Evolutionary conservation across 2,329 filamentous ascomycete genomes (phyloP), one percentile per base, ranked within the genome.

Genomic region (Byssothecium circinans): DNA sequence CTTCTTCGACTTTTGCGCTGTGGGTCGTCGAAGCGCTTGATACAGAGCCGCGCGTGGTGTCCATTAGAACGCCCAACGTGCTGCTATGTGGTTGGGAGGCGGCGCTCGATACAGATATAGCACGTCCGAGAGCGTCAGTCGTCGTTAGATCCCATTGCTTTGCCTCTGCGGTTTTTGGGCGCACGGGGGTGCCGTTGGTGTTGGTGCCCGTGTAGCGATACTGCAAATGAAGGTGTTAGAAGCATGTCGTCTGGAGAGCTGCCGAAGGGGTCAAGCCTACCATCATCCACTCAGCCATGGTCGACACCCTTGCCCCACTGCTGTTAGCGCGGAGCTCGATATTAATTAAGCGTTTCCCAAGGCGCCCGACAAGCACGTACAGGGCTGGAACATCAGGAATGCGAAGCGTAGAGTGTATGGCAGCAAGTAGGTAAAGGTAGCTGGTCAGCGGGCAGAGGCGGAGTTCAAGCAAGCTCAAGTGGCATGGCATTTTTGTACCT

Each of bases 231-330:
- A 47, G 49, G 60, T 56, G 50, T 57, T 52, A 60, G 56, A 47
- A 54, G 40, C 27, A 47, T 37, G 45, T 27, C 39, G 18, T 49
- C 12, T 36, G 39, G 45, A 25, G 40, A 36, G 41, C 39, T 40
- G 42, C 45, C 47, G 35, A 47, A 54, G 51, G 56, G 49, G 56
- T 48, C 49, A 54, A 45, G 45, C 49, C 41, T 51, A 68, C 67
- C 61, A 70, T 60, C 56, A 67, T 58, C 67, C 67, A 70, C 51
- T 70, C 67, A 41, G 65, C 61, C 65, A 66, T 69, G 43, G 53
- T 60, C 57, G 53, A n/a, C 45, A 58, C 56, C 61, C 61, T 56
- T 50, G 66, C 65, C 67, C 66, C 66, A 68, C 67, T 65, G 59
- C 62, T 53, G 54, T 62, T 68, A 69, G 66, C 64, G 67, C 60